Conservation (phyloP, 2,329 filamentous ascomycete species). For the Aspergillus sp. region DNA sequence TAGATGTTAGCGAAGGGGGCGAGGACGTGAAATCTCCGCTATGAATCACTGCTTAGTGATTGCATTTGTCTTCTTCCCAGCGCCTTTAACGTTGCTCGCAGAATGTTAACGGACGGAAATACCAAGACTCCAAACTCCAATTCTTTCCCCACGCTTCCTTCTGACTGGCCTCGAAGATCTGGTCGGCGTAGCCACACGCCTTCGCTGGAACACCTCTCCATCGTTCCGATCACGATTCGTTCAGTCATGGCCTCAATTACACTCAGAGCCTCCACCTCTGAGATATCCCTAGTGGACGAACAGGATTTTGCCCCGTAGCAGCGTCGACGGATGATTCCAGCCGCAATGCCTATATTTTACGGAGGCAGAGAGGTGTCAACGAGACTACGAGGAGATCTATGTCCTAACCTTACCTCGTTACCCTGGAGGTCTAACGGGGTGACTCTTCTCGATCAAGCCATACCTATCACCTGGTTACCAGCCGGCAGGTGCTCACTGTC, state of each 20-base stretch:
- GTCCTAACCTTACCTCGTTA: slow-evolving; percentile 46
- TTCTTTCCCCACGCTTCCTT: too few species aligned
- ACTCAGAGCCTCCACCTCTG: slow-evolving; percentile 40
- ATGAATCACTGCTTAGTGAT: too few species aligned
- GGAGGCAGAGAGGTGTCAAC: slow-evolving; percentile 40
- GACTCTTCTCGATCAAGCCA: slow-evolving; percentile 41
- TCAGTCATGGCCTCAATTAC: slow-evolving; percentile 38
- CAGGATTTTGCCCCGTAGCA: slow-evolving; percentile 46
- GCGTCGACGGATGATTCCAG: slow-evolving; percentile 46
- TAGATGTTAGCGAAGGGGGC: too few species aligned
- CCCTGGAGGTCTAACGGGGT: slow-evolving; percentile 29
- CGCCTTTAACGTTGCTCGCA: too few species aligned
- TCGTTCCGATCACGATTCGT: too few species aligned
- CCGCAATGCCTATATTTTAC: slow-evolving; percentile 51
- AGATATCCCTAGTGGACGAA: slow-evolving; percentile 40
- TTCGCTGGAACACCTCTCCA: too few species aligned
- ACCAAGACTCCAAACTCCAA: too few species aligned
- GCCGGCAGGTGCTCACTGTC: slow-evolving; percentile 43
- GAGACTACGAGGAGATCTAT: slow-evolving; percentile 44
- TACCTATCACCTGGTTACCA: slow-evolving; percentile 42
- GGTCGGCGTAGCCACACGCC: too few species aligned
- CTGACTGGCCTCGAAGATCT: too few species aligned
- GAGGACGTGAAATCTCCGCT: too few species aligned
- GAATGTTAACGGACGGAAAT: too few species aligned
- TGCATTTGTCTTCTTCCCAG: too few species aligned